A percentile compares a stretch with the other conserved stretches of the same genome.
Conservation (phyloP, 78 protist species). For the Chrysochromulina parva region DNA sequence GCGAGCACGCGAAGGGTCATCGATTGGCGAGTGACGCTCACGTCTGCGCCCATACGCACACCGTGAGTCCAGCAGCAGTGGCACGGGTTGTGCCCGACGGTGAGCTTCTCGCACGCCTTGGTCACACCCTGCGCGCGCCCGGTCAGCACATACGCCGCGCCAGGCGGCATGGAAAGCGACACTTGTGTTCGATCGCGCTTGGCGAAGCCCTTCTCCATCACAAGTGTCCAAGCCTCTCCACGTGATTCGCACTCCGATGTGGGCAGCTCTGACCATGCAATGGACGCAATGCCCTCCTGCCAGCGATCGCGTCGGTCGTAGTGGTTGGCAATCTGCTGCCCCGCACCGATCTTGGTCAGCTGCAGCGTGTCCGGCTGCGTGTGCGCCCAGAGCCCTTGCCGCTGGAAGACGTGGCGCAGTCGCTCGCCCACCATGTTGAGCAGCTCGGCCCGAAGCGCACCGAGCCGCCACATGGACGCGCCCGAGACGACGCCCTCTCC, state of each 20-base stretch:
- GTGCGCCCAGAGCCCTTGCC: not conserved
- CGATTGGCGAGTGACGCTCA: not conserved
- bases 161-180: not conserved
- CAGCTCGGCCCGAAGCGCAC: not conserved
- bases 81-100: not conserved
- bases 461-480: slow-evolving; percentile 1
- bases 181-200: not conserved
- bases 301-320: not conserved
- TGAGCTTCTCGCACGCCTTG: not conserved
- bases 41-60: not conserved
- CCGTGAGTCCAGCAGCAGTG: slow-evolving; percentile 23
- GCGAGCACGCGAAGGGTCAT: not conserved
- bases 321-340: not conserved
- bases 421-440: not conserved
- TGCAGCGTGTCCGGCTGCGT: not conserved
- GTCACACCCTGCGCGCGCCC: not conserved
- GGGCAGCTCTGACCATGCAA: slow-evolving; percentile 8
- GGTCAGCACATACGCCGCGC: not conserved
- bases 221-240: not conserved
- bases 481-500: not conserved
- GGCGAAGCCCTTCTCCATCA: not conserved
- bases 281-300: not conserved
- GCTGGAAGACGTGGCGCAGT: not conserved
- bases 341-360: not conserved
- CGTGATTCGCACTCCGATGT: not conserved